phyloP scores from a whole-genome alignment of 257 asterid species.

The Capsicum chinense region DNA sequence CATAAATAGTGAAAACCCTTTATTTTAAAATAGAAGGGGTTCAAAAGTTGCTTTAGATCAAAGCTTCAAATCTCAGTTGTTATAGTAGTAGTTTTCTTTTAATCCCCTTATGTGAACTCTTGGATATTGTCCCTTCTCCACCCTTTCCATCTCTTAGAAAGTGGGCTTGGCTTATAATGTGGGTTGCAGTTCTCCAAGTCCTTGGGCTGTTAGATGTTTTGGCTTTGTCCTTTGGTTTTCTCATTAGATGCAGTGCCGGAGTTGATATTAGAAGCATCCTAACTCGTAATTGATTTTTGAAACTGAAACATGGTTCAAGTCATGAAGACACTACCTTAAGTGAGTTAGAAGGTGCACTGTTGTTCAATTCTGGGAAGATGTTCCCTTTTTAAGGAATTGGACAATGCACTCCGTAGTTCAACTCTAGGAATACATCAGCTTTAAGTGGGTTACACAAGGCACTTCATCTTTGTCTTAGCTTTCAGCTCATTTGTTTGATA shows the following conservation, averaged over 20 bases:
- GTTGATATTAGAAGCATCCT: neutral
- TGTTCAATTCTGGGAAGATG: neutral
- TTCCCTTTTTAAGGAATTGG: neutral
- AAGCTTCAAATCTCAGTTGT: neutral
- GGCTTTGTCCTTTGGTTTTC: neutral
- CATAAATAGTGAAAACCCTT: neutral
- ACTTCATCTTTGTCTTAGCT: neutral
- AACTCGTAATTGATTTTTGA: neutral
- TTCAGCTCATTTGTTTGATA: neutral
- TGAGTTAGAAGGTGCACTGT: neutral
- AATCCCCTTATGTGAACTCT: neutral
- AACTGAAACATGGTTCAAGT: neutral
- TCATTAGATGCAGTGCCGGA: neutral
- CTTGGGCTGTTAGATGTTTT: neutral
- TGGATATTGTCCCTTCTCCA: neutral
- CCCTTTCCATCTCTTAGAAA: neutral
- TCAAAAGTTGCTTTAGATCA: neutral
- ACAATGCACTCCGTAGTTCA: neutral
- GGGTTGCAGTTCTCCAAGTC: neutral
- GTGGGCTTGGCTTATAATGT: neutral
- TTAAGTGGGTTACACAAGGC: neutral
- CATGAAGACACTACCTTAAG: neutral
- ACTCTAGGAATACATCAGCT: neutral
- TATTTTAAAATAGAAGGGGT: neutral
- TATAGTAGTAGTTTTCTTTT: too few species aligned